A percentile compares a stretch with the other conserved stretches of the same genome.
These are phyloP conservation scores for Eucalyptus coolabah DNA, from an alignment of 345 rosid species.

Conservation along the genomic window DNA sequence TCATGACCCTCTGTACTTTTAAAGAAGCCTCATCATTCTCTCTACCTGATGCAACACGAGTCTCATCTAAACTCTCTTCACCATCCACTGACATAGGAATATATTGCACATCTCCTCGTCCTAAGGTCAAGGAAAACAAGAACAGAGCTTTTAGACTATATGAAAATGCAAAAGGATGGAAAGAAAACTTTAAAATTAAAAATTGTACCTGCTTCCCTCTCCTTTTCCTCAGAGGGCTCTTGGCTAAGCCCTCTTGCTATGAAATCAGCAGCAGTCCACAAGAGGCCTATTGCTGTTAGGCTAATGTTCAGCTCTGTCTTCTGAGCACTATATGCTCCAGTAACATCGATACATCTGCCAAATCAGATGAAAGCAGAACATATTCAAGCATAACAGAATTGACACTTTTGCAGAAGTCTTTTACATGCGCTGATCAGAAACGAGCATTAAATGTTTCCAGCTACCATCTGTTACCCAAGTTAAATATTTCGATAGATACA, in stretches of 20 bases:
- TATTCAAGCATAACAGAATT: neutral
- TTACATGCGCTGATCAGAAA: neutral
- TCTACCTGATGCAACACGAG: slow-evolving; percentile 6
- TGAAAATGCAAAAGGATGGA: neutral
- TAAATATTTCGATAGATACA: neutral
- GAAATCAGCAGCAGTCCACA: slow-evolving; percentile 94
- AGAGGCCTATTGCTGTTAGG: slow-evolving; percentile 86
- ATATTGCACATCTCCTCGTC: slow-evolving; percentile 14
- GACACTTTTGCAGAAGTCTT: neutral
- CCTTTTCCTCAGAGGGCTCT: slow-evolving; percentile 37
- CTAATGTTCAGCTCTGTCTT: slow-evolving; percentile 89
- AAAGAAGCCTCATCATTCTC: slow-evolving; percentile 13
- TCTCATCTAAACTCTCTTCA: slow-evolving; percentile 25
- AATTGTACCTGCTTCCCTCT: slow-evolving; percentile 25
- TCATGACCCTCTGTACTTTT: slow-evolving; percentile 30
- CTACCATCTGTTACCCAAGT: neutral
- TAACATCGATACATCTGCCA: slow-evolving; percentile 91
- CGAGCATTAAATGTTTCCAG: neutral
- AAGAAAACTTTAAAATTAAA: neutral
- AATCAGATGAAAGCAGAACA: neutral
- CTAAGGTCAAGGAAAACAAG: slow-evolving; percentile 1
- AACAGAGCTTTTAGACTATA: neutral
- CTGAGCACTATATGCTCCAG: slow-evolving; percentile 96
- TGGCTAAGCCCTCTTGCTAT: slow-evolving; percentile 58
- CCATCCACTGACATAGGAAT: slow-evolving; percentile 24